Evolutionary conservation across 2,329 filamentous ascomycete species (phyloP), one percentile per base, ranked within the genome.

Genomic region (Anthostomella pinea): DNA sequence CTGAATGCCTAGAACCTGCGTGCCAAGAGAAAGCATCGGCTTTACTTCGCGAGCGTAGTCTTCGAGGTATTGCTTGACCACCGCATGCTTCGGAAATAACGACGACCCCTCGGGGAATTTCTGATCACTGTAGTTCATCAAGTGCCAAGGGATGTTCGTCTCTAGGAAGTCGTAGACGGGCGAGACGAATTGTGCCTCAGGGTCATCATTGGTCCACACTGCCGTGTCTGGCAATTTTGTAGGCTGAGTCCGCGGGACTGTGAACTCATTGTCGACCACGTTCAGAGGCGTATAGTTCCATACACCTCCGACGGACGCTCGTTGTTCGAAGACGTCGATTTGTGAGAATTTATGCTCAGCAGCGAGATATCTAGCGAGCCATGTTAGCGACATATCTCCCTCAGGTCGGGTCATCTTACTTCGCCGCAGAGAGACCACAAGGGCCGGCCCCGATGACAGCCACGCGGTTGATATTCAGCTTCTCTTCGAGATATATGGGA

Each of bases 371-470:
- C 85, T 88, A 29, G 77, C 8, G 7, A 16, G 18, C 9, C 7
- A 14, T 8, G 25, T 39, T 18, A 39, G 36, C 18, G n/a, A 8
- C n/a, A 15, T 16, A 32, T 23, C 11, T 23, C 22, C 9, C 8
- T 14, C 33, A 20, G 8, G 17, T 30, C 33, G 27, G 22, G 8
- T 15, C 13, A 24, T 13, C 51, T 32, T 52, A 64, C 63, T 60
- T 65, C 22, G 61, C 82, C 20, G 79, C 77, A 35, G 77, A 75
- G 3, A 88, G 65, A 6, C 85, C 85, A 42, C 75, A 75, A 1
- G 85, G 81, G 1, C 85, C 85, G 9, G 81, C 84, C n/a, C 85
- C 85, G 41, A 89, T 79, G 27, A 89, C 73, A 41, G 81, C 83
- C 45, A 88, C 69, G 10, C 63, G 69, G 35, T 66, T 64, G 16